Base-by-base conservation (phyloP, 169 alveolate genomes). In the Eimeria necatrix region DNA sequence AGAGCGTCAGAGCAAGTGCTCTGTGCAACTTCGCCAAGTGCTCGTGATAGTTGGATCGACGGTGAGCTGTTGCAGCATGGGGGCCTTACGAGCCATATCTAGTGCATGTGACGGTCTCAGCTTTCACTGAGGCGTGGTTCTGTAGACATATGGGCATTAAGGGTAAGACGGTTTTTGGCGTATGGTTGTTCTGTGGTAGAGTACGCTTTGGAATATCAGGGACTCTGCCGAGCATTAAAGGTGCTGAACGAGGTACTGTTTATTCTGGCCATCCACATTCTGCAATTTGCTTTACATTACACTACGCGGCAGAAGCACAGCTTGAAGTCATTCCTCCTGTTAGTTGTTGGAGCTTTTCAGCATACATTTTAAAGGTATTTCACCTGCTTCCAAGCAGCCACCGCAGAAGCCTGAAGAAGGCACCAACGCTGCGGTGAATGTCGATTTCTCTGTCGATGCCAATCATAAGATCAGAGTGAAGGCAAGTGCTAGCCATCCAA, bases 51-150 rank as follows among this genome's bases (percentile, higher is more conserved):
- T 52, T 96, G 97, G 97, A 96, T 96, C 49, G 96, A 96, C 73
- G 97, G 96, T 94, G 90, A 81, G 80, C 3, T 18, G 86, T 61
- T 41, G 49, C 48, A 24, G 52, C 22, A 0, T n/a, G 18, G 18
- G 20, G 61, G 24, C 89, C 24, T 7, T 59, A 56, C 9, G 0
- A 4, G 10, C 46, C 32, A n/a, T 46, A 20, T 59, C 83, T 24
- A 59, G 8, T 49, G 52, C n/a, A 22, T 3, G 9, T 0, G 68
- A 22, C 18, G 0, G 9, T 70, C 18, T 70, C 92, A 94, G 96
- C 97, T 48, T 87, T 95, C 53, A 95, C 97, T 4, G 97, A 96
- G 86, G 97, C 97, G 46, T 96, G 97, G 97, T 96, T 96, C 80
- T 96, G 98, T 93, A 84, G 96, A 93, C 95, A 96, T 53, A 59